A percentile compares a stretch with the other conserved stretches of the same genome.
These are phyloP conservation scores for Mucor saturninus DNA, from an alignment of 371 early-diverging fungal genomes.

Conservation along the genomic window DNA sequence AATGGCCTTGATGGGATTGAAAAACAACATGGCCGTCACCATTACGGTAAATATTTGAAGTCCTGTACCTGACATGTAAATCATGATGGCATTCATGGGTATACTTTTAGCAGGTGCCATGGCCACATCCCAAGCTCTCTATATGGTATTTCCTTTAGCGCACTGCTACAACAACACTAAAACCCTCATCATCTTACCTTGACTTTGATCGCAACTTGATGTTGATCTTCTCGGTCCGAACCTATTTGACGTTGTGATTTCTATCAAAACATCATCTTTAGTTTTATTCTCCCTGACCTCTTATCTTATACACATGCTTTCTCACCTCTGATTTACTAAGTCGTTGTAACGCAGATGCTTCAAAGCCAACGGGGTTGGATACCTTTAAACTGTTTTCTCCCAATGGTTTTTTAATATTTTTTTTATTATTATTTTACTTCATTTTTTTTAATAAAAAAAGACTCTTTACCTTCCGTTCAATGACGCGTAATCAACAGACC, in stretches of 20 bases:
- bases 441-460: background rate
- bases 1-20: slow-evolving; percentile 83
- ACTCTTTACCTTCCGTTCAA: slow-evolving; percentile 20
- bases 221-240: slow-evolving; percentile 6
- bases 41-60: slow-evolving; percentile 96
- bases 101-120: slow-evolving; percentile 89
- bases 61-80: slow-evolving; percentile 96
- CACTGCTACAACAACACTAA: too few species aligned
- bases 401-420: too few species aligned
- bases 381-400: slow-evolving; percentile 20
- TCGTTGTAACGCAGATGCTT: slow-evolving; percentile 36
- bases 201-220: slow-evolving; percentile 43
- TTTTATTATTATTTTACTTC: background rate
- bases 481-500: slow-evolving; percentile 47
- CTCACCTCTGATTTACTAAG: slow-evolving; percentile 19
- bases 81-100: slow-evolving; percentile 98
- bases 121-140: slow-evolving; percentile 96
- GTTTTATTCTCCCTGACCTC: too few species aligned
- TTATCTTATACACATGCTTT: too few species aligned
- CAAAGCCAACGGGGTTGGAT: slow-evolving; percentile 44
- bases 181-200: slow-evolving; percentile 23
- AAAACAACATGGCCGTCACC: slow-evolving; percentile 95
- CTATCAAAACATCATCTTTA: slow-evolving; percentile 6
- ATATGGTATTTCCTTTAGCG: background rate
- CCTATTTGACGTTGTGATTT: slow-evolving; percentile 28